Base-by-base conservation (phyloP, 2,329 filamentous ascomycete species). In the Pseudopyrenochaeta lycopersici region DNA sequence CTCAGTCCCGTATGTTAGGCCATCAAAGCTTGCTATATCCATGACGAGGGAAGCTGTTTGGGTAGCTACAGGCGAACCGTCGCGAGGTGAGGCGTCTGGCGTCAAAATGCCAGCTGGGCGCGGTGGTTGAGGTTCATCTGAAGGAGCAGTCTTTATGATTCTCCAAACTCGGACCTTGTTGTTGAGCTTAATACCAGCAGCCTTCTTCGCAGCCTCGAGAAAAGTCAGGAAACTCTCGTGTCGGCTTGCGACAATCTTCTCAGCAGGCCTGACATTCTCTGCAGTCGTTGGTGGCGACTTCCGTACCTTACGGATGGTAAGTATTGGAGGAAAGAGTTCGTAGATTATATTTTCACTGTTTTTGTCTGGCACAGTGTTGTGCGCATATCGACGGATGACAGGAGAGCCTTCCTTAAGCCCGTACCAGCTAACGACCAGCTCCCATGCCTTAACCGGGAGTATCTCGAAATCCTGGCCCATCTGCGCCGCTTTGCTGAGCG, bases 321-420 rank as follows among this genome's bases (percentile, higher is more conserved):
- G 91, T 38, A 97, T 82, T 0, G 91, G 92, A 4, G 93, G 95
- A 67, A 92, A 87, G 35, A 92, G 81, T 76, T 98, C 95, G 73
- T 90, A 96, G 65, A 90, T 81, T 41, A 97, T 78, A 60, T 96
- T 91, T 33, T 85, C 79, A 2, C 78, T 67, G 42, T 54, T 66
- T 21, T 82, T 82, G 35, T 85, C 83, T 1, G 82, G 80, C 7
- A 87, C 84, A 27, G 89, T 92, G 74, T 97, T 90, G 75, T 94
- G 90, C 32, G 90, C 92, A 62, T 84, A 85, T 54, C 95, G 88
- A 40, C 86, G 78, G 60, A 98, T 92, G 39, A 90, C 83, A 7
- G 87, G 80, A 47, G 91, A 89, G 30, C 85, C 87, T 14, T 86
- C 78, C 52, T 85, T 86, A 50, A 94, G 70, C 11, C 92, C 92